Conservation (phyloP, 2,329 filamentous ascomycete genomes). For the Diplodia scrobiculata region DNA sequence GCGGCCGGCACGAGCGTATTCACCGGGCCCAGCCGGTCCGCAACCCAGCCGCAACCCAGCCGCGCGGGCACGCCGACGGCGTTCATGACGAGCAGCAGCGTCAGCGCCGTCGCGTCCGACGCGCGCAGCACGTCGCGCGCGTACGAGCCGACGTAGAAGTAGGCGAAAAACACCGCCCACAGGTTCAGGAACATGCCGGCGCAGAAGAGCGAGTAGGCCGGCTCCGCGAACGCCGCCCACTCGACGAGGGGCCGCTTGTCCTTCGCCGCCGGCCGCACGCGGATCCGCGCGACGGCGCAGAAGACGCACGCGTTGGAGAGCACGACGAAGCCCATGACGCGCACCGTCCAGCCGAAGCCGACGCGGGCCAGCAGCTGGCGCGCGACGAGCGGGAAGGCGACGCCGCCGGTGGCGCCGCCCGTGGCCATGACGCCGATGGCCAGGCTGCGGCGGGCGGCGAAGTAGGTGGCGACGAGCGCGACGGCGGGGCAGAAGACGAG, state of each 20-base stretch:
- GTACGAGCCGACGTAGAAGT: slow-evolving; percentile 52
- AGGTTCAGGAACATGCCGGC: slow-evolving; percentile 50
- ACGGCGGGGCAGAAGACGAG: slow-evolving; percentile 46
- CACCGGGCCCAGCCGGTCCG: slow-evolving; percentile 47
- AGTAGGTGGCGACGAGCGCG: slow-evolving; percentile 46
- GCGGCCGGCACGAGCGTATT: slow-evolving; percentile 47
- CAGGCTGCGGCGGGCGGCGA: slow-evolving; percentile 38
- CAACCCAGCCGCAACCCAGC: slow-evolving; percentile 51
- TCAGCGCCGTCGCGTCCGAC: slow-evolving; percentile 49
- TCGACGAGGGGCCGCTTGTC: slow-evolving; percentile 50
- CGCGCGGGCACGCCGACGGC: slow-evolving; percentile 55
- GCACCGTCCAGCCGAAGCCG: slow-evolving; percentile 34
- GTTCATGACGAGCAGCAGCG: slow-evolving; percentile 56
- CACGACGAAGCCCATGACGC: slow-evolving; percentile 49
- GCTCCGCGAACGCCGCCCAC: slow-evolving; percentile 59
- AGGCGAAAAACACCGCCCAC: slow-evolving; percentile 57
- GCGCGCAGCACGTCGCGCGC: slow-evolving; percentile 43
- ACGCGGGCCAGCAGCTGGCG: slow-evolving; percentile 30
- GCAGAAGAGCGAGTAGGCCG: slow-evolving; percentile 54
- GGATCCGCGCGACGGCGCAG: slow-evolving; percentile 45
- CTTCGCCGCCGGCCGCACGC: slow-evolving; percentile 47
- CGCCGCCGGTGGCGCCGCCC: slow-evolving; percentile 32
- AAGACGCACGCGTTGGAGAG: slow-evolving; percentile 39
- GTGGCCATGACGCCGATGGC: slow-evolving; percentile 38
- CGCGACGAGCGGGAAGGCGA: slow-evolving; percentile 33